These are phyloP conservation scores for Cladosporium sp. DNA, from an alignment of 2,329 filamentous ascomycete species.

Conservation along the genomic window DNA sequence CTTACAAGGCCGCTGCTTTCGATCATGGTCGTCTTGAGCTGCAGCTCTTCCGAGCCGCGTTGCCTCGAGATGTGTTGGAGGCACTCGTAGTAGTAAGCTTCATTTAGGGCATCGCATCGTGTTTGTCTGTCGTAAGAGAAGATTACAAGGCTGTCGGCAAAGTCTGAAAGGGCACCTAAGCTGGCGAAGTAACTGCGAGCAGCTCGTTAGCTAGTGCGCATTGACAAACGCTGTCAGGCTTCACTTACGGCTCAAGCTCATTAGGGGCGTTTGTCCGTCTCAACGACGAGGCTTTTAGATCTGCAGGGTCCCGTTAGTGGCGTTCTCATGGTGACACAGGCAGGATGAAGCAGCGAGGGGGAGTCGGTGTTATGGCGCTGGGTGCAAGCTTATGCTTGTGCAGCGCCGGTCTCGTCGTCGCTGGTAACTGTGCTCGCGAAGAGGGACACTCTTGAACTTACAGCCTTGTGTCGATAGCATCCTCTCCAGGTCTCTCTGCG, in stretches of 20 bases:
- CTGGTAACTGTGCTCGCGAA: background rate
- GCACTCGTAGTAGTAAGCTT: slow-evolving; percentile 61
- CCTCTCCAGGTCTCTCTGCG: slow-evolving; percentile 31
- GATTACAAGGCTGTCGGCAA: slow-evolving; percentile 57
- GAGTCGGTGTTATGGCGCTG: too few species aligned
- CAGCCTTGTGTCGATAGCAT: slow-evolving; percentile 31
- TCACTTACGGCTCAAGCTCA: slow-evolving; percentile 3
- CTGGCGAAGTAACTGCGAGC: slow-evolving; percentile 46
- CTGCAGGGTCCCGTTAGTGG: slow-evolving; percentile 19
- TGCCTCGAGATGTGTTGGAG: slow-evolving; percentile 56
- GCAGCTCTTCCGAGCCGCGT: slow-evolving; percentile 54
- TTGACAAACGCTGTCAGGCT: background rate
- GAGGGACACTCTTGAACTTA: slow-evolving; percentile 19
- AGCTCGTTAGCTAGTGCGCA: slow-evolving; percentile 15
- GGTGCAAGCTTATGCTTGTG: too few species aligned
- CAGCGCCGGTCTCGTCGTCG: too few species aligned
- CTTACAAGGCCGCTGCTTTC: slow-evolving; percentile 57
- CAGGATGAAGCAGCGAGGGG: too few species aligned
- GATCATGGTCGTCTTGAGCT: slow-evolving; percentile 54
- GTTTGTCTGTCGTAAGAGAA: slow-evolving; percentile 62
- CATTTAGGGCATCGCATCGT: slow-evolving; percentile 50
- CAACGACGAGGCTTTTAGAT: slow-evolving; percentile 2
- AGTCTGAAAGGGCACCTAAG: slow-evolving; percentile 59
- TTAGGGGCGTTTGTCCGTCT: slow-evolving; percentile 5
- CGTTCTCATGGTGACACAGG: background rate